Base-by-base conservation (phyloP, 2,329 filamentous ascomycete genomes). In the Sporothrix variecibatus region DNA sequence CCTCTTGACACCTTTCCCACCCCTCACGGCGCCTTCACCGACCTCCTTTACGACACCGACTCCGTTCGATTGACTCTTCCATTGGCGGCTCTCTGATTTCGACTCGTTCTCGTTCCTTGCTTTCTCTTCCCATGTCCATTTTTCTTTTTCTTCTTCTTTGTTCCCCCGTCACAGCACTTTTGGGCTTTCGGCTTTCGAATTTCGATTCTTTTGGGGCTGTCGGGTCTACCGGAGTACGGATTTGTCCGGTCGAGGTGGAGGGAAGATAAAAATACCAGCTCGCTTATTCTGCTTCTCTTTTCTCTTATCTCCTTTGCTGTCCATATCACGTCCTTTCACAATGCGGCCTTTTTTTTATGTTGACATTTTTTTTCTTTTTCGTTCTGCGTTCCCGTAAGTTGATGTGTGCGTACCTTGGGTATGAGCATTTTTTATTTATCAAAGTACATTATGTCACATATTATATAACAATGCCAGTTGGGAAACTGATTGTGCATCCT, bases 171-270 rank as follows among this genome's bases (percentile, higher is more conserved):
- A 7, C 34, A 40, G 11, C 70, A 34, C 26, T 38, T 51, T 56
- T 56, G 2, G 23, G 26, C 26, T 26, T 46, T 28, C n/a, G 51
- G 23, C 26, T 23, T 43, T 58, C 40, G 17, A 11, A 17, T 40
- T 68, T 53, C 26, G 65, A 60, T 62, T 15, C 26, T 38, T 58
- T 60, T 71, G 70, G 53, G 53, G 56, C 56, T 69, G 72, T 46
- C 58, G 43, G 17, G 65, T 65, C 69, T 69, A 43, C 46, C 53
- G 74, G 72, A 68, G 56, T 68, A 73, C 72, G 72, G 69, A 31
- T 51, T 71, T 67, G 34, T 28, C 73, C 49, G 64, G 71, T 56
- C 40, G 73, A 71, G 71, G 58, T 46, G 53, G 58, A 53, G 58
- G 38, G 23, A 73, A 58, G 31, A 68, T 46, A 58, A 26, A 38